Evolutionary conservation across 768 basidiomycete genomes (phyloP).

Genomic region (Lactarius deliciosus): DNA sequence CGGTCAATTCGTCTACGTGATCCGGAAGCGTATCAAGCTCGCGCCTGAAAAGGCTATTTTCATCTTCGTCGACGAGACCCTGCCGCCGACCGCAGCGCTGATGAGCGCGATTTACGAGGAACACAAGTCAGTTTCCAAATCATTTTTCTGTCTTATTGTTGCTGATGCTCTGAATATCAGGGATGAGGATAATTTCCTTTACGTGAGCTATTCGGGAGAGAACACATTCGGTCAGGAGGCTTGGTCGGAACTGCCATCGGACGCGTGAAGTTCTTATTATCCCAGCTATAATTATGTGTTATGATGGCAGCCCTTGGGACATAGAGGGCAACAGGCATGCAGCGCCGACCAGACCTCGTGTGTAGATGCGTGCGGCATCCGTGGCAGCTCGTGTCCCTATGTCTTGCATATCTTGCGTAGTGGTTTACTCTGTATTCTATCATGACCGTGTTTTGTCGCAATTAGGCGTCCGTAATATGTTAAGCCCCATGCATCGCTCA

Average conservation of each 20-base stretch:
- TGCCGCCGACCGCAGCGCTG: constrained; percentile 95
- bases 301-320: constrained; percentile 17
- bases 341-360: background rate
- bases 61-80: constrained; percentile 98
- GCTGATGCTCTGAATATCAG: constrained; percentile 42
- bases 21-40: constrained; percentile 99
- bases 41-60: constrained; percentile 99
- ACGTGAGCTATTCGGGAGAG: constrained; percentile 98
- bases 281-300: constrained; percentile 27
- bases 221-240: constrained; percentile 75
- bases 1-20: constrained; percentile 99
- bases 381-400: constrained; percentile 15
- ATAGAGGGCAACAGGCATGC: constrained; percentile 19
- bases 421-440: constrained; percentile 27
- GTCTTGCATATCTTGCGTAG: constrained; percentile 28
- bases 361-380: constrained; percentile 8
- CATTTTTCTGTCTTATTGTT: background rate
- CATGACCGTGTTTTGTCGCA: constrained; percentile 20
- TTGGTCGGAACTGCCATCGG: constrained; percentile 29
- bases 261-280: constrained; percentile 23
- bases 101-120: constrained; percentile 99
- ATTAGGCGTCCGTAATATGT: constrained; percentile 4
- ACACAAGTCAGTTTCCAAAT: constrained; percentile 69
- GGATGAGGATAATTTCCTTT: constrained; percentile 99
- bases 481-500: background rate